Conservation (phyloP, 2,329 filamentous ascomycete genomes). For the Ascochyta rabiei region DNA sequence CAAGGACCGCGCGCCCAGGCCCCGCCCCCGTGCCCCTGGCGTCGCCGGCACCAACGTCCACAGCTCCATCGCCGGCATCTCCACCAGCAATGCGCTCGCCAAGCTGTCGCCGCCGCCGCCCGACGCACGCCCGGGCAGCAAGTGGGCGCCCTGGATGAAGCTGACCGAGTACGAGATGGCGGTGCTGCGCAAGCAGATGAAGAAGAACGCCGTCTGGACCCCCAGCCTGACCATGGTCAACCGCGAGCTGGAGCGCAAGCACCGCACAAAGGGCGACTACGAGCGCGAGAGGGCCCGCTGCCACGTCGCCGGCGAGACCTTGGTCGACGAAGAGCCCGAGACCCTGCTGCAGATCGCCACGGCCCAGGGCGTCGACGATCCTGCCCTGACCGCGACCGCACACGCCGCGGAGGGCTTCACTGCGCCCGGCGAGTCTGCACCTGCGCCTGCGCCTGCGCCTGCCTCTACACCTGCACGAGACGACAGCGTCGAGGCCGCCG, state of each 20-base stretch:
- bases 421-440: slow-evolving; percentile 18
- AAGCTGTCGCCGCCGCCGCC: slow-evolving; percentile 64
- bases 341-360: slow-evolving; percentile 31
- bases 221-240: slow-evolving; percentile 87
- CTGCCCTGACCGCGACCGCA: slow-evolving; percentile 20
- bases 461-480: slow-evolving; percentile 49
- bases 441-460: background rate
- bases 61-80: slow-evolving; percentile 61
- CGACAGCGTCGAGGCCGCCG: slow-evolving; percentile 70
- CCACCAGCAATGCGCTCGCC: slow-evolving; percentile 66
- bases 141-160: slow-evolving; percentile 67
- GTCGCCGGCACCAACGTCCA: slow-evolving; percentile 60
- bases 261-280: slow-evolving; percentile 59
- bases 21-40: slow-evolving; percentile 50
- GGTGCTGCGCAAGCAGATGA: slow-evolving; percentile 81
- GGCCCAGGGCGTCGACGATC: slow-evolving; percentile 24
- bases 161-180: slow-evolving; percentile 73
- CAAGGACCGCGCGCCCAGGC: slow-evolving; percentile 50
- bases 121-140: slow-evolving; percentile 65
- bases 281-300: slow-evolving; percentile 62
- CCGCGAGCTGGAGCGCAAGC: slow-evolving; percentile 73
- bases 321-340: slow-evolving; percentile 62
- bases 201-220: slow-evolving; percentile 87
- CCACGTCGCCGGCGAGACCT: slow-evolving; percentile 67
- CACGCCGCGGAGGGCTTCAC: slow-evolving; percentile 15